These are phyloP conservation scores for Penicillium hordei DNA, from an alignment of 2,329 filamentous ascomycete genomes.

Conservation along the genomic window DNA sequence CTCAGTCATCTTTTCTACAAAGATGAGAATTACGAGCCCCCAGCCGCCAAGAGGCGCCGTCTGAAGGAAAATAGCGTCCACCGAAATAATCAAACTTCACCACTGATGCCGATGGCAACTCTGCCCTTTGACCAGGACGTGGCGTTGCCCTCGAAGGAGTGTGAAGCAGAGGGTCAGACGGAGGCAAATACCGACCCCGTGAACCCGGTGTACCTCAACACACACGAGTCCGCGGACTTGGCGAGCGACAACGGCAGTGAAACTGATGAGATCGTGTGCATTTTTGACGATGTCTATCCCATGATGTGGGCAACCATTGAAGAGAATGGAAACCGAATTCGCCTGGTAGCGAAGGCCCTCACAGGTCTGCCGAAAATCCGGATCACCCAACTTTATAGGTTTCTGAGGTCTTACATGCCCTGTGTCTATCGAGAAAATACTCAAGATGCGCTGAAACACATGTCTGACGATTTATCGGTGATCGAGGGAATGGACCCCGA, in stretches of 20 bases:
- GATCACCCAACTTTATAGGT: not conserved
- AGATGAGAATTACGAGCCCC: not conserved
- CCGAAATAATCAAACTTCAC: not conserved
- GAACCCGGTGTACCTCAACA: not conserved
- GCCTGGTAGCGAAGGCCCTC: not conserved
- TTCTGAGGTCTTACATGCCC: not conserved
- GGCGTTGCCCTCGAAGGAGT: not conserved
- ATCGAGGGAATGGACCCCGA: not conserved
- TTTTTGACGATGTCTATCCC: not conserved
- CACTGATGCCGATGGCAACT: not conserved
- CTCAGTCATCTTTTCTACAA: not conserved
- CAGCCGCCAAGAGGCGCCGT: not conserved
- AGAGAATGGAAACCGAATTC: not conserved
- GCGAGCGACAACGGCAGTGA: not conserved
- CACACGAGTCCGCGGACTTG: not conserved
- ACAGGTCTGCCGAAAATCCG: not conserved
- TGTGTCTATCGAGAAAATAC: not conserved
- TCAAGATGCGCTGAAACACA: not conserved
- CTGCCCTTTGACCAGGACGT: not conserved
- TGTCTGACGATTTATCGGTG: not conserved
- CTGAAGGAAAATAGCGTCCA: not conserved
- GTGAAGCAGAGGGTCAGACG: not conserved
- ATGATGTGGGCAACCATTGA: not conserved
- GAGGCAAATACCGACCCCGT: not conserved
- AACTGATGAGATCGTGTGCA: not conserved